Evolutionary conservation across 2,329 filamentous ascomycete genomes (phyloP).

Genomic region (Penicillium thymicola): DNA sequence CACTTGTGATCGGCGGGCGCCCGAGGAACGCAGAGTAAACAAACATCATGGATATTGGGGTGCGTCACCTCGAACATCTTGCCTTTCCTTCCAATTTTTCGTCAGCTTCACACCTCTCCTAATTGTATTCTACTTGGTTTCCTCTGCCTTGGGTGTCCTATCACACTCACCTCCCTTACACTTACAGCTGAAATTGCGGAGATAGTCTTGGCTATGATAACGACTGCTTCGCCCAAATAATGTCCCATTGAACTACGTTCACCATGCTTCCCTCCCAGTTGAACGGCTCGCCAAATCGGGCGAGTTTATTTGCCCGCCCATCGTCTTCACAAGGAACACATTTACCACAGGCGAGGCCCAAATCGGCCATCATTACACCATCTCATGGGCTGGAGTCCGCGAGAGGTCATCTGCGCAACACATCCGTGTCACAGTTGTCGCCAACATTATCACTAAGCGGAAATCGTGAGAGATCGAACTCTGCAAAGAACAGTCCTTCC

Average conservation of each 20-base stretch:
- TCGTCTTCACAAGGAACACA: slow-evolving; percentile 61
- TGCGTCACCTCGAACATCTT: slow-evolving; percentile 8
- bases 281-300: slow-evolving; percentile 68
- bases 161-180: background rate
- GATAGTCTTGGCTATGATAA: slow-evolving; percentile 19
- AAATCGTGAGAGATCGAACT: slow-evolving; percentile 55
- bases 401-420: slow-evolving; percentile 63
- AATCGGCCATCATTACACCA: slow-evolving; percentile 70
- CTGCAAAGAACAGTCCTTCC: slow-evolving; percentile 59
- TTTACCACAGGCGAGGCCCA: slow-evolving; percentile 55
- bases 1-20: slow-evolving; percentile 30
- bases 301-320: slow-evolving; percentile 72
- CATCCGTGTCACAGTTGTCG: slow-evolving; percentile 62
- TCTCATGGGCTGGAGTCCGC: slow-evolving; percentile 43
- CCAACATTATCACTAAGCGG: slow-evolving; percentile 41
- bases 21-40: slow-evolving; percentile 40
- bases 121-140: background rate
- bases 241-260: slow-evolving; percentile 26
- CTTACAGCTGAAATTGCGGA: background rate
- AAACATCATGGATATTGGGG: slow-evolving; percentile 31
- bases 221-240: slow-evolving; percentile 22
- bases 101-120: background rate
- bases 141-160: slow-evolving; percentile 1
- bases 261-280: slow-evolving; percentile 55
- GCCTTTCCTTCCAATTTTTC: slow-evolving; percentile 8